Base-by-base conservation (phyloP, 352 stramenopile genomes). In the Peronospora destructor region DNA sequence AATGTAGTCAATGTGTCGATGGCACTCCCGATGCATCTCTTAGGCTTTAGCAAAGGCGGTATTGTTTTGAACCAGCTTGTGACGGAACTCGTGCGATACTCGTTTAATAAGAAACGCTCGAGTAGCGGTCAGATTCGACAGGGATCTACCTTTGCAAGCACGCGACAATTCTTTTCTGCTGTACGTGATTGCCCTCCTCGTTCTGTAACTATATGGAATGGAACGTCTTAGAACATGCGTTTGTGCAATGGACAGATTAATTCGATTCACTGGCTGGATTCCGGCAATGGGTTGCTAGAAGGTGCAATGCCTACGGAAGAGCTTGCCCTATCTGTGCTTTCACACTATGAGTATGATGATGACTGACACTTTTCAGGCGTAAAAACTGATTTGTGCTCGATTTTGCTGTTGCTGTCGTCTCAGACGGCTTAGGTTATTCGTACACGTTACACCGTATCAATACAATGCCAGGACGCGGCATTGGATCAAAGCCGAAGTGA, bases 391-490 rank as follows among this genome's bases (percentile, higher is more conserved):
- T 23, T 6, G 2, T 10, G 26, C 5, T 6, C 13, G 34, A 21
- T 16, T 1, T 17, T 28, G 6, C 3, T 38, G 45, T n/a, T 35
- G 7, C 44, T 42, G 14, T 30, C 6, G 14, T 32, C 4, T 8
- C 26, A 76, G 67, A 30, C 54, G 65, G n/a, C 38, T 74, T 12
- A 41, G 68, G 35, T 49, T 86, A 7, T 68, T 68, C 29, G 66
- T 86, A n/a, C 75, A 86, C 59, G 66, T 75, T 52, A 86, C 75
- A 32, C 75, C 72, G 25, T 86, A 86, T 48, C 72, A 84, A 41
- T 79, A 77, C 41, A 59, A 72, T 9, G 53, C 70, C 0, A 56
- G 42, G 0, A 62, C 68, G 6, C 63, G 75, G 5, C 63, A 65
- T 46, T 86, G 75, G 75, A 79, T 86, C 45, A 69, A 69, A 38